Percentiles rank a stretch among this genome's conserved stretches.
phyloP scores from a whole-genome alignment of 768 basidiomycete species.

The Psilocybe cubensis region DNA sequence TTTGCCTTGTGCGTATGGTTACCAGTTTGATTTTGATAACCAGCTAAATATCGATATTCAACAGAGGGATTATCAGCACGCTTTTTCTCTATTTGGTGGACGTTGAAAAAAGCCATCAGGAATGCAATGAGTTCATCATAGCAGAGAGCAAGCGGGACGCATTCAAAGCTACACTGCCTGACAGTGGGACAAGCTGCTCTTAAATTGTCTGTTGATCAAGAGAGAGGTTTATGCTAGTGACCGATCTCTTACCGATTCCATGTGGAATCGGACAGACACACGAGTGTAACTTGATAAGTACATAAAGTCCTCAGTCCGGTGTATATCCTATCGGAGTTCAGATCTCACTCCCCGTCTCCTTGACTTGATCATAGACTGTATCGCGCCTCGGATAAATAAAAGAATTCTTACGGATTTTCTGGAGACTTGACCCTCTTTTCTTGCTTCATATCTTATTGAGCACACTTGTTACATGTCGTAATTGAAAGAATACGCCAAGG shows the following conservation, averaged over 20 bases:
- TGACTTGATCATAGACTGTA: not conserved
- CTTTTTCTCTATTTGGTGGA: conserved; percentile 67
- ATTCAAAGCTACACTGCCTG: conserved; percentile 17
- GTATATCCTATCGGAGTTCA: not conserved
- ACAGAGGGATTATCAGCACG: conserved; percentile 55
- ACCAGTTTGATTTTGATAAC: not conserved
- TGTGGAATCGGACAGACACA: not conserved
- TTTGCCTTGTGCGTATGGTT: conserved; percentile 59
- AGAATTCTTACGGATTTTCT: not conserved
- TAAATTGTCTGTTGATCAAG: no score
- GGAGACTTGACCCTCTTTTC: not conserved
- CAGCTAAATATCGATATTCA: not conserved
- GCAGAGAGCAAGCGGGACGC: conserved; percentile 47
- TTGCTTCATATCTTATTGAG: not conserved
- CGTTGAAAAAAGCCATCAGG: conserved; percentile 62
- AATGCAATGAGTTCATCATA: conserved; percentile 63
- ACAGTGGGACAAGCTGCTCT: not conserved
- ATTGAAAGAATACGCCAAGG: not conserved
- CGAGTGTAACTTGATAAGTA: conserved; percentile 5
- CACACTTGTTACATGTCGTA: not conserved
- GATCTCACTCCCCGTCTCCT: not conserved
- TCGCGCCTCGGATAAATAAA: not conserved
- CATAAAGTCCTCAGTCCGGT: not conserved
- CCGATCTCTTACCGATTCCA: no score
- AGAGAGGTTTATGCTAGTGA: no score